Conservation (phyloP, 257 asterid species). For the Solanum chilense region DNA sequence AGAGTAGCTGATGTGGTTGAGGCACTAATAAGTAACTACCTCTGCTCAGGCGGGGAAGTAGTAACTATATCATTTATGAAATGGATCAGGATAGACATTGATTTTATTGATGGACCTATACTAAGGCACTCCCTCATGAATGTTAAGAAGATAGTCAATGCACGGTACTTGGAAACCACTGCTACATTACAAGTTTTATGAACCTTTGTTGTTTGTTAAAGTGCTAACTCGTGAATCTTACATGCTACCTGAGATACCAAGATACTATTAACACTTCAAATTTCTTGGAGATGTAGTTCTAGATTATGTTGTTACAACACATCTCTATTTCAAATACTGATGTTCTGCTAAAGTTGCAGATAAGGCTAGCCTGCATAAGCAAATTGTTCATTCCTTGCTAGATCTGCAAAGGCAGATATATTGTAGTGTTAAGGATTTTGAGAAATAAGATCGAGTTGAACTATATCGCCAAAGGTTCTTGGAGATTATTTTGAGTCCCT, state of each 20-base stretch:
- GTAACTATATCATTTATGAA: not conserved
- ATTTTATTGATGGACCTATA: not conserved
- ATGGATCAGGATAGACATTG: not conserved
- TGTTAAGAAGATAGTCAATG: not conserved
- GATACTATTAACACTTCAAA: too few species aligned
- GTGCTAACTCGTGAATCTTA: not conserved
- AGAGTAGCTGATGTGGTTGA: not conserved
- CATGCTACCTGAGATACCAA: not conserved
- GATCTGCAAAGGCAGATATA: not conserved
- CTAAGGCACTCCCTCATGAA: not conserved
- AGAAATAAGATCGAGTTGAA: not conserved
- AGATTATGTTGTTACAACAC: not conserved
- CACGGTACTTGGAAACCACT: not conserved
- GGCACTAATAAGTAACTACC: not conserved
- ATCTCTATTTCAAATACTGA: not conserved
- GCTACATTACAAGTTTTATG: not conserved
- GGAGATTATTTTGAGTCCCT: not conserved
- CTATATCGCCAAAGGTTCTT: not conserved
- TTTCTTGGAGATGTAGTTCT: not conserved
- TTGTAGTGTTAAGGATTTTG: too few species aligned
- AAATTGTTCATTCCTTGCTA: not conserved
- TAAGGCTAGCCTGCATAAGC: not conserved
- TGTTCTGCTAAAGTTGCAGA: too few species aligned
- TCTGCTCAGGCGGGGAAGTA: not conserved
- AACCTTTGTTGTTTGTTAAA: not conserved